These are phyloP conservation scores for Picea glauca DNA, from an alignment of 75 land plant genomes.

Conservation along the genomic window DNA sequence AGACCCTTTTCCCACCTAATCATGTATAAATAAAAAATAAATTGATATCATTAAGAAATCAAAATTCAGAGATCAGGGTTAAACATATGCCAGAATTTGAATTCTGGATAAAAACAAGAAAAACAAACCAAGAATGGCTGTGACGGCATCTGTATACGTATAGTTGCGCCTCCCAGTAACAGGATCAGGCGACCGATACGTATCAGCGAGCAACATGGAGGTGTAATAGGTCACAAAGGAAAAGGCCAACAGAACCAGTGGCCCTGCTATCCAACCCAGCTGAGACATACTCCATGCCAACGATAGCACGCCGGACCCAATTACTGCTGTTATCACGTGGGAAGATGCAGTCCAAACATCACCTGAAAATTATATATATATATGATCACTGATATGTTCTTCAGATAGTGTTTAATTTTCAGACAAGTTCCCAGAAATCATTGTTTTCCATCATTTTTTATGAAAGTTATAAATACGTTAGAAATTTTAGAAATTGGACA, in stretches of 20 bases:
- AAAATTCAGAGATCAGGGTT: no score
- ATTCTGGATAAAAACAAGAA: background rate
- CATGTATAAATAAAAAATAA: background rate
- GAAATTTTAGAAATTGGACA: no score
- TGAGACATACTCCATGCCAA: conserved; percentile 76
- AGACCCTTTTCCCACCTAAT: conserved; percentile 52
- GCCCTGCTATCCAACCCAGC: conserved; percentile 79
- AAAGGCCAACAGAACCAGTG: conserved; percentile 47
- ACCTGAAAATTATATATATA: conserved; percentile 24
- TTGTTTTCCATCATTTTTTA: no score
- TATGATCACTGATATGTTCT: background rate
- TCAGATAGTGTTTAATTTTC: background rate
- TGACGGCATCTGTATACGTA: conserved; percentile 74
- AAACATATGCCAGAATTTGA: no score
- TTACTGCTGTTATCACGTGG: conserved; percentile 76
- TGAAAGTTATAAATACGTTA: background rate
- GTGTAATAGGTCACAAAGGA: conserved; percentile 63
- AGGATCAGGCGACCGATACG: conserved; percentile 68
- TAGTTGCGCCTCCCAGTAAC: conserved; percentile 54
- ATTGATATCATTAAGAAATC: no score
- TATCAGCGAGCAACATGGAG: conserved; percentile 57
- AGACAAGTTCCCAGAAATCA: no score
- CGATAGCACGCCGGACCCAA: conserved; percentile 72
- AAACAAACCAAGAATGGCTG: conserved; percentile 57
- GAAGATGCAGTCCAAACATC: conserved; percentile 64